Percentiles rank a stretch among this genome's conserved stretches.
Conservation (phyloP, 257 asterid genomes). For the Linaria vulgaris region DNA sequence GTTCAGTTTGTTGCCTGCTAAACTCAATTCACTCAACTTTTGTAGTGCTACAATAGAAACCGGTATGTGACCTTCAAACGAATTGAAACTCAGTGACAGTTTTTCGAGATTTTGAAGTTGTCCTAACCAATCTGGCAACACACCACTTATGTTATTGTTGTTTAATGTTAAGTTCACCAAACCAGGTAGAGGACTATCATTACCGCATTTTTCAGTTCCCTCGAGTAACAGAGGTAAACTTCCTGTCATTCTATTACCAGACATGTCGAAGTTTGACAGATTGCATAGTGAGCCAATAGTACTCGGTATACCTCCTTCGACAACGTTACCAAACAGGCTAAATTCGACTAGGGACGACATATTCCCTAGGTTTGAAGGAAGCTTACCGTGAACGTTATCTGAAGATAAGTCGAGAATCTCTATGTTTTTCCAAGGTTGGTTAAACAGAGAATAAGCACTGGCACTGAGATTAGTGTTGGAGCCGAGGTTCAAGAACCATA, state of each 20-base stretch:
- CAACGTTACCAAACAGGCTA: constrained; percentile 26
- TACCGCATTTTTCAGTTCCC: constrained; percentile 34
- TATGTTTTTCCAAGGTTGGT: constrained; percentile 40
- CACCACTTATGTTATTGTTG: constrained; percentile 37
- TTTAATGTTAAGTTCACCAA: constrained; percentile 28
- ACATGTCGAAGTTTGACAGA: constrained; percentile 30
- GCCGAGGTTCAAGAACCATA: constrained; percentile 39
- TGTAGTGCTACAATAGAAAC: constrained; percentile 40
- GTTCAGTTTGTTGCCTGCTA: constrained; percentile 37
- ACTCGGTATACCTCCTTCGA: constrained; percentile 48
- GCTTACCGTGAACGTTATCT: constrained; percentile 37
- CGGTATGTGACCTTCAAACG: constrained; percentile 48
- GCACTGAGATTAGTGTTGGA: constrained; percentile 40
- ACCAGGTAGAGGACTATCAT: constrained; percentile 28
- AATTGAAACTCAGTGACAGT: constrained; percentile 33
- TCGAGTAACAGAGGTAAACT: constrained; percentile 36
- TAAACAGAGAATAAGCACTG: constrained; percentile 27
- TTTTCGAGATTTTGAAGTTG: constrained; percentile 33
- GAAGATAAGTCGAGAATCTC: constrained; percentile 35
- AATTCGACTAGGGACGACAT: constrained; percentile 33
- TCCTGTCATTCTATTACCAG: constrained; percentile 40
- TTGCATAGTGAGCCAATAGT: constrained; percentile 44
- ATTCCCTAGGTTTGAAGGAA: constrained; percentile 44
- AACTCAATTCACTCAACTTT: constrained; percentile 28
- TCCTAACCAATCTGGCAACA: constrained; percentile 49